Evolutionary conservation across 108 stramenopile genomes (phyloP), one percentile per base, ranked within the genome.

Genomic region (Mediolabrus comicus): DNA sequence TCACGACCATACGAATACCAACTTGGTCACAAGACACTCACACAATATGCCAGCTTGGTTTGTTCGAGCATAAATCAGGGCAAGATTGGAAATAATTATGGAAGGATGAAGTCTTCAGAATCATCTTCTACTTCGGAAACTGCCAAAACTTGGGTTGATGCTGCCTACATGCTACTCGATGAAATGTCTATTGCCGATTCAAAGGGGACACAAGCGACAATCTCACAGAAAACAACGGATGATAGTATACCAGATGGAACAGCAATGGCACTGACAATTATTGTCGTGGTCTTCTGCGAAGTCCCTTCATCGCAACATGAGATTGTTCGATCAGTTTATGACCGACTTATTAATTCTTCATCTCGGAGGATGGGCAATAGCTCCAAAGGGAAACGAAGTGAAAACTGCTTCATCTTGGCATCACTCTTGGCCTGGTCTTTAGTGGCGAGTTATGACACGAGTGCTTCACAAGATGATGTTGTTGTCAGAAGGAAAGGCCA

Each of bases 231-330:
- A 43, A 26, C 1, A 53, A 10, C 33, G 30, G 6, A 22, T 1
- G 49, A 22, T 4, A 53, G 30, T 58, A 52, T 38, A 14, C 58
- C 57, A 74, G 34, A 66, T 43, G 64, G 73, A 22, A 67, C 57
- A 32, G 55, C 74, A 28, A 53, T 75, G 65, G 66, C 74, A n/a
- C 16, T 67, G 22, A 67, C 62, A 14, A 68, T 75, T 28, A 57
- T 75, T n/a, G 61, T 68, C 34, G 74, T 75, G 36, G 39, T 75
- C 35, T 75, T 75, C 43, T 75, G 53, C 19, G 74, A 75, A 34
- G 67, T 75, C 13, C 74, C 74, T 11, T 62, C 74, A 11, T 75
- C 74, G 9, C 74, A 68, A 55, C 39, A 54, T 24, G 67, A 63
- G 54, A 68, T 75, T 57, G 60, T 75, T 58, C 74, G 67, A 12